Percentiles rank a stretch among this genome's conserved stretches.
phyloP scores from a whole-genome alignment of 371 early-diverging fungal species.

The Mortierella sp. region DNA sequence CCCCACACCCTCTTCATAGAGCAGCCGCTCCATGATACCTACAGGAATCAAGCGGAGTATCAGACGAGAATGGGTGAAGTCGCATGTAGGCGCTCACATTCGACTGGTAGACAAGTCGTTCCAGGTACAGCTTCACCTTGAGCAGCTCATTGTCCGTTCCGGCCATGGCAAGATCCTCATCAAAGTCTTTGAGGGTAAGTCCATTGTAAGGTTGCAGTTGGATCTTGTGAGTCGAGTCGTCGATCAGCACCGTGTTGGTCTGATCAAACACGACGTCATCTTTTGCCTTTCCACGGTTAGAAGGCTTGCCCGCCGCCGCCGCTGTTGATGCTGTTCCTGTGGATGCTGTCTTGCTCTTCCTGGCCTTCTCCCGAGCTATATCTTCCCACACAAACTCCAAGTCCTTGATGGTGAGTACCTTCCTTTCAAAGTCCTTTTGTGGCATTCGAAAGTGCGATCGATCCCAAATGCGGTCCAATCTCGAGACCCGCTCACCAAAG shows the following conservation, averaged over 20 bases:
- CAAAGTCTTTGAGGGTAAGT: conserved; percentile 60
- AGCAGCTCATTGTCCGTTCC: conserved; percentile 62
- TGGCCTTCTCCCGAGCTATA: conserved; percentile 53
- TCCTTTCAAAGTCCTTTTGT: conserved; percentile 57
- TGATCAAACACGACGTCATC: conserved; percentile 60
- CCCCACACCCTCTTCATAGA: too few species aligned
- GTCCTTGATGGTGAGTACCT: conserved; percentile 72
- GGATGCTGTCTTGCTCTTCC: too few species aligned
- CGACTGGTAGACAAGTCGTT: conserved; percentile 53
- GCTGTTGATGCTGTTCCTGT: too few species aligned
- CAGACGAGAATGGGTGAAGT: conserved; percentile 55
- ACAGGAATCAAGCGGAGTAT: conserved; percentile 11
- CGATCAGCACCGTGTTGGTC: conserved; percentile 75
- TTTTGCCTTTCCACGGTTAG: too few species aligned
- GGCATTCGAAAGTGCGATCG: conserved; percentile 67
- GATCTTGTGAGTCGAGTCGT: conserved; percentile 74
- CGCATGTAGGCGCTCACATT: conserved; percentile 66
- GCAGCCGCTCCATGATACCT: conserved; percentile 3
- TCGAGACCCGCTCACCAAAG: conserved; percentile 56
- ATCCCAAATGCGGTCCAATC: conserved; percentile 69
- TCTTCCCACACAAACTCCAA: conserved; percentile 64
- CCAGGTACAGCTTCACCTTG: conserved; percentile 61
- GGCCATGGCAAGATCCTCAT: conserved; percentile 18
- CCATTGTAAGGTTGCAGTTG: conserved; percentile 72
- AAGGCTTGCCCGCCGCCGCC: too few species aligned